Evolutionary conservation across 768 basidiomycete species (phyloP).

Genomic region (Mycena chlorophos): DNA sequence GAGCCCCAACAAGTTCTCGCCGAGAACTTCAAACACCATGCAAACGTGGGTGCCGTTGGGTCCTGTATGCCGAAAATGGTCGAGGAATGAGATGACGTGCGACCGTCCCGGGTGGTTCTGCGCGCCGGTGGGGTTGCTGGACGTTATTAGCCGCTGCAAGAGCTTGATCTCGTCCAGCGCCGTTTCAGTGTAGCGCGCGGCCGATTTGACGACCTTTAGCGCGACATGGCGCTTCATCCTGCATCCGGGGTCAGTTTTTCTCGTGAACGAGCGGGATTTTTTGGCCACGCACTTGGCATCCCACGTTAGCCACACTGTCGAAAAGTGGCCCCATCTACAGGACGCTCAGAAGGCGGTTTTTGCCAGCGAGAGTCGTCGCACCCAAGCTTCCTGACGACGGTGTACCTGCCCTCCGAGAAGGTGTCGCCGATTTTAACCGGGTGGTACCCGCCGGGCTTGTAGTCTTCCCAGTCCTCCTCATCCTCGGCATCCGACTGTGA

Average conservation of each 20-base stretch:
- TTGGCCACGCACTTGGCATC: slow-evolving; percentile 66
- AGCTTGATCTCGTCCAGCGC: slow-evolving; percentile 99
- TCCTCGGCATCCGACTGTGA: slow-evolving; percentile 48
- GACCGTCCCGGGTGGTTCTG: slow-evolving; percentile 82
- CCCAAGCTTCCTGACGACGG: slow-evolving; percentile 94
- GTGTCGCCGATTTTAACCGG: slow-evolving; percentile 94
- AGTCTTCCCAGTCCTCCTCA: slow-evolving; percentile 92
- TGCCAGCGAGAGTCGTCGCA: too few relatives aligned
- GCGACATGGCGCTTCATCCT: slow-evolving; percentile 97
- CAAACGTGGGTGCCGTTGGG: slow-evolving; percentile 97
- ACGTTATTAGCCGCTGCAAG: slow-evolving; percentile 90
- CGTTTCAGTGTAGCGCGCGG: slow-evolving; percentile 94
- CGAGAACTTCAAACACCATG: slow-evolving; percentile 99
- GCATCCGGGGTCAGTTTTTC: slow-evolving; percentile 24
- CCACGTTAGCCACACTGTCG: slow-evolving; percentile 88
- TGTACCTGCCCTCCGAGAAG: slow-evolving; percentile 85
- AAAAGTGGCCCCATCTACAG: slow-evolving; percentile 94
- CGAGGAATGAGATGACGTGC: slow-evolving; percentile 96
- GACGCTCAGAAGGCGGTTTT: too few relatives aligned
- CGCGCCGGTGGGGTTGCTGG: slow-evolving; percentile 56
- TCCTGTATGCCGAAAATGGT: slow-evolving; percentile 95
- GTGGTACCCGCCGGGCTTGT: slow-evolving; percentile 79
- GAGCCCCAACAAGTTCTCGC: slow-evolving; percentile 92
- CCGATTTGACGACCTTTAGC: slow-evolving; percentile 98
- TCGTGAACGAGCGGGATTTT: slow-evolving; percentile 1